These are phyloP conservation scores for Lathyrus oleraceus DNA, from an alignment of 306 rosid species.

Conservation along the genomic window DNA sequence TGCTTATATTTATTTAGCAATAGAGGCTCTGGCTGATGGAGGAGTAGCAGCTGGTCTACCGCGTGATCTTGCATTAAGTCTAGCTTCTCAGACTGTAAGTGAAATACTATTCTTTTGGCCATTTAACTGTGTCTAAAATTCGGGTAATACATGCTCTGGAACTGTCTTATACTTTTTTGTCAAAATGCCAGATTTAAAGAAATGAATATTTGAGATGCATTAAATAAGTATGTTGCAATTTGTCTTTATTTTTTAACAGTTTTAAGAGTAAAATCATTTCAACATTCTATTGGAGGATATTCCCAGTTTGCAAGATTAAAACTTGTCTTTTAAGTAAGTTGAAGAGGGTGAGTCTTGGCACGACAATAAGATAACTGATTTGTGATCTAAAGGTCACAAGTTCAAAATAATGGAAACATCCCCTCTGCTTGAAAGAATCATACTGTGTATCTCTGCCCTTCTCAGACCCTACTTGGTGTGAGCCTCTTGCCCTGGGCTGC, in stretches of 20 bases:
- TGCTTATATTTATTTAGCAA: conserved; percentile 83
- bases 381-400: not conserved
- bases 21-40: conserved; percentile 99
- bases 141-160: not conserved
- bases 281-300: conserved; percentile 5
- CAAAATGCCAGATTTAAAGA: conserved; percentile 7
- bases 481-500: not conserved
- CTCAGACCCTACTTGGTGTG: not conserved
- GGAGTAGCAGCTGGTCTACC: conserved; percentile 99
- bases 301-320: conserved; percentile 9
- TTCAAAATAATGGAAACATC: not conserved
- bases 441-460: not conserved
- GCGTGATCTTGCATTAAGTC: conserved; percentile 77
- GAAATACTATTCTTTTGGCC: conserved; percentile 18
- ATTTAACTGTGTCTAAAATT: conserved; percentile 22
- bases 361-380: not conserved
- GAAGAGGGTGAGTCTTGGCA: not conserved
- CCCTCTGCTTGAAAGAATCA: not conserved
- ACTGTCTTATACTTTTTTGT: conserved; percentile 4
- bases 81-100: conserved; percentile 98
- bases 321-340: not conserved
- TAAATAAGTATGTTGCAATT: not conserved
- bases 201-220: not conserved
- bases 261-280: conserved; percentile 3
- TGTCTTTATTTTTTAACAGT: not conserved